Base-by-base conservation (phyloP, 176 grass and related monocot genomes). In the Elymus sibiricus region DNA sequence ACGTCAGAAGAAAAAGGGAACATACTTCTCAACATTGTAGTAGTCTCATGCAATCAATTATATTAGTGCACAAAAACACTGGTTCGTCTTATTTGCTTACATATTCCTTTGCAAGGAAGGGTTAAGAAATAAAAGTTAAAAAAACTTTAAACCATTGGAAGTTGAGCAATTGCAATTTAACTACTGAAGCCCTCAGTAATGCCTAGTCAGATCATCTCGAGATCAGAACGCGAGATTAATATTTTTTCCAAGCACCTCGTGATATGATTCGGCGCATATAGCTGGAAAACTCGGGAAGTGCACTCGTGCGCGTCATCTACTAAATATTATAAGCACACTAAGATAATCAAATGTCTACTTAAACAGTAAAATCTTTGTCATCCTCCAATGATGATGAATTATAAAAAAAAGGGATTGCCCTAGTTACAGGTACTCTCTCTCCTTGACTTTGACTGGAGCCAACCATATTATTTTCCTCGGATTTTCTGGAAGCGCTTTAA, bases 281-380 rank as follows among this genome's bases (percentile, higher is more conserved):
- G 86, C 90, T 97, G 90, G 86, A 94, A 91, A 91, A 88, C 92
- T 97, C 78, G 90, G 95, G 90, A 97, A 94, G 73, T 87, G 94
- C 94, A 94, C 90, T 97, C 90, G 92, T 97, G 92, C 86, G 92
- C 80, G 27, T 90, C 94, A 92, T 92, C 84, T 71, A 67, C 82
- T 79, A 72, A 79, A 76, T 92, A 86, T 97, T 89, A 84, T 92
- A 92, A 82, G n/a, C 34, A 55, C 62, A 86, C 82, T 59, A 47
- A 75, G 64, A 62, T 89, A 88, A 73, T 76, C 74, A 83, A 87
- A 79, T 86, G 79, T 84, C 84, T 86, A 89, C 70, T 83, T 84
- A 88, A 95, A 92, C 85, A 92, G 91, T 76, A 76, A 95, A 95
- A 92, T 90, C 88, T 92, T 90, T 95, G 90, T 92, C 90, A 95